Evolutionary conservation across 2,329 filamentous ascomycete genomes (phyloP), one percentile per base, ranked within the genome.

Genomic region (Zymoseptoria brevis): DNA sequence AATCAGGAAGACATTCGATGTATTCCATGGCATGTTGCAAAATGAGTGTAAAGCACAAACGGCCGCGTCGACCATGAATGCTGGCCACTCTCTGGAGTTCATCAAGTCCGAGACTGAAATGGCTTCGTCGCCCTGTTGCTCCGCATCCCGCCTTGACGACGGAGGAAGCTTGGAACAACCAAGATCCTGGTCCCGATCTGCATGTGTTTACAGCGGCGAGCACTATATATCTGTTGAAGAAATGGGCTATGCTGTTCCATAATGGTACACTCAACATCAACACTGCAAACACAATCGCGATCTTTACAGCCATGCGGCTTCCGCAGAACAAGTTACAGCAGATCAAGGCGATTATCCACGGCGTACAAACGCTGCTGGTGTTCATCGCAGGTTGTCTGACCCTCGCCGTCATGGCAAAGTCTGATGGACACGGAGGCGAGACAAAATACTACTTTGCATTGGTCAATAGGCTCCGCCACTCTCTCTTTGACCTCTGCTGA

Each of bases 331-430:
- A 79, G 64, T 74, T 81, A 29, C 80, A 82, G 64, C 79, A 81
- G 68, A 78, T 77, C 66, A 86, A 86, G 72, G 80, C 79, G 51
- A 73, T 76, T 50, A 70, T 82, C 48, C 83, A 86, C 70, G 75
- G 75, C 50, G 68, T 77, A 53, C 83, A 86, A 67, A 77, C 71
- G 9, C 71, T 84, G 50, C 72, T 83, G 60, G 81, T 85, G 63
- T 85, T 85, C 71, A 71, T 86, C 26, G 80, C 77, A 50, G 81
- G 79, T 75, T 81, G 79, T 57, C 72, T 86, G 54, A 81, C 81
- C 9, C 79, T 86, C 58, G 80, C 81, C 3, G 77, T 86, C 13
- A 77, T 84, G 68, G 83, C 81, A 4, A 81, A 82, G 65, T 73
- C 74, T 30, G 82, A 79, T 50, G 72, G 73, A 2, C 80, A 78